A percentile compares a stretch with the other conserved stretches of the same genome.
These are phyloP conservation scores for Alternaria consortialis DNA, from an alignment of 2,329 filamentous ascomycete species.

Conservation along the genomic window DNA sequence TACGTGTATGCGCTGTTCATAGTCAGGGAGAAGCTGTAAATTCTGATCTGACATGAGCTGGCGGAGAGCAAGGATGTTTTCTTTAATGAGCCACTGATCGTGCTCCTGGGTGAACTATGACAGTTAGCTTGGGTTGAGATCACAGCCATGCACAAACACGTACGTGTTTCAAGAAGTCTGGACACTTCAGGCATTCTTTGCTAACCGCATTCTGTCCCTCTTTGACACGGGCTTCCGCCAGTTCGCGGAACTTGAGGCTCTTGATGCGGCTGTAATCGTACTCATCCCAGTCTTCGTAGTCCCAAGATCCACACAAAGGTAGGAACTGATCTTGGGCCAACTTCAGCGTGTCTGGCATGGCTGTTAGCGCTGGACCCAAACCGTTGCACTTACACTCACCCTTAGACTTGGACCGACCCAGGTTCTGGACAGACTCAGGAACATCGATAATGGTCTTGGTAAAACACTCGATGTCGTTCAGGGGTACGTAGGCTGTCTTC, in stretches of 20 bases:
- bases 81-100: slow-evolving; percentile 94
- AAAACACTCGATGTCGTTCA: slow-evolving; percentile 84
- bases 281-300: slow-evolving; percentile 80
- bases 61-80: slow-evolving; percentile 87
- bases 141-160: slow-evolving; percentile 52
- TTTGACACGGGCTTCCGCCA: slow-evolving; percentile 75
- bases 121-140: slow-evolving; percentile 14
- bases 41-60: slow-evolving; percentile 95
- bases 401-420: slow-evolving; percentile 58
- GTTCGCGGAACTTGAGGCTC: slow-evolving; percentile 81
- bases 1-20: slow-evolving; percentile 92
- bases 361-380: slow-evolving; percentile 13
- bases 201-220: slow-evolving; percentile 70
- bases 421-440: slow-evolving; percentile 52
- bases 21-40: slow-evolving; percentile 92
- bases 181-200: slow-evolving; percentile 74
- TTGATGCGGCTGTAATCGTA: slow-evolving; percentile 83
- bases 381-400: slow-evolving; percentile 52
- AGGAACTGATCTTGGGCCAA: slow-evolving; percentile 74
- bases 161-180: slow-evolving; percentile 86
- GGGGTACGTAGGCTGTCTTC: slow-evolving; percentile 73
- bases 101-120: slow-evolving; percentile 90
- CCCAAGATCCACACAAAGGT: slow-evolving; percentile 77
- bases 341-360: slow-evolving; percentile 57
- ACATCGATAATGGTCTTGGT: slow-evolving; percentile 72